phyloP scores from a whole-genome alignment of 163 green algal species.

The Prototheca stagnorum region DNA sequence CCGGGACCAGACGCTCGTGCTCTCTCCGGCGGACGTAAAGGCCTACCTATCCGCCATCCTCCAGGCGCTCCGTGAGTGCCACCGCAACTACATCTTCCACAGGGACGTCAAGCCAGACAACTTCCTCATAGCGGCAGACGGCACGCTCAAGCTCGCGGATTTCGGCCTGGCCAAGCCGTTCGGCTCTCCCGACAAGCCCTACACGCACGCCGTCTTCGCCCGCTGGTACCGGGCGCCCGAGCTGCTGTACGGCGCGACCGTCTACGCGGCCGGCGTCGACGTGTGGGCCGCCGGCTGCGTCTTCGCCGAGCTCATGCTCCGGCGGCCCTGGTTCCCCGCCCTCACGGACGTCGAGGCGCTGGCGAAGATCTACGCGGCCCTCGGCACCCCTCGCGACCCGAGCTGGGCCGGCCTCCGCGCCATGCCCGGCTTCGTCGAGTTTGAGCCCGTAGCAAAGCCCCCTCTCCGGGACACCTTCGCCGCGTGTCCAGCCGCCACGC shows the following conservation, averaged over 20 bases:
- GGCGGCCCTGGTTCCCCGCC: slow-evolving; percentile 54
- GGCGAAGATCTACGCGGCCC: slow-evolving; percentile 56
- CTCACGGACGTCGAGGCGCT: slow-evolving; percentile 67
- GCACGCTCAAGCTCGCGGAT: slow-evolving; percentile 70
- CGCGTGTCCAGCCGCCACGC: slow-evolving; percentile 23
- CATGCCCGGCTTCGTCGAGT: slow-evolving; percentile 63
- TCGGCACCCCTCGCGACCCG: slow-evolving; percentile 32
- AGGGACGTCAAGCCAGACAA: slow-evolving; percentile 90
- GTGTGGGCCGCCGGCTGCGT: slow-evolving; percentile 89
- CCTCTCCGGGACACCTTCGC: slow-evolving; percentile 40
- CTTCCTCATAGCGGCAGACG: slow-evolving; percentile 56
- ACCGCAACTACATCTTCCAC: slow-evolving; percentile 60
- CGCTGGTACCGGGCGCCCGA: slow-evolving; percentile 84
- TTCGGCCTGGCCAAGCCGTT: slow-evolving; percentile 72
- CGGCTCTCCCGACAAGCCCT: slow-evolving; percentile 44
- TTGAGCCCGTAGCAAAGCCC: slow-evolving; percentile 27
- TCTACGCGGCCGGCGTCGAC: slow-evolving; percentile 65
- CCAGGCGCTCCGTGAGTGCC: neutral
- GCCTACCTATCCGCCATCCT: slow-evolving; percentile 26
- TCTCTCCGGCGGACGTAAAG: slow-evolving; percentile 42
- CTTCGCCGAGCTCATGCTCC: slow-evolving; percentile 69
- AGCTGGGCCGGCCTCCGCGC: slow-evolving; percentile 25
- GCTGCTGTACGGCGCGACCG: slow-evolving; percentile 67
- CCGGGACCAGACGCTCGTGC: slow-evolving; percentile 63
- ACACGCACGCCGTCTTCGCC: slow-evolving; percentile 79